These are phyloP conservation scores for Vigna angularis DNA, from an alignment of 306 rosid genomes.

Conservation along the genomic window DNA sequence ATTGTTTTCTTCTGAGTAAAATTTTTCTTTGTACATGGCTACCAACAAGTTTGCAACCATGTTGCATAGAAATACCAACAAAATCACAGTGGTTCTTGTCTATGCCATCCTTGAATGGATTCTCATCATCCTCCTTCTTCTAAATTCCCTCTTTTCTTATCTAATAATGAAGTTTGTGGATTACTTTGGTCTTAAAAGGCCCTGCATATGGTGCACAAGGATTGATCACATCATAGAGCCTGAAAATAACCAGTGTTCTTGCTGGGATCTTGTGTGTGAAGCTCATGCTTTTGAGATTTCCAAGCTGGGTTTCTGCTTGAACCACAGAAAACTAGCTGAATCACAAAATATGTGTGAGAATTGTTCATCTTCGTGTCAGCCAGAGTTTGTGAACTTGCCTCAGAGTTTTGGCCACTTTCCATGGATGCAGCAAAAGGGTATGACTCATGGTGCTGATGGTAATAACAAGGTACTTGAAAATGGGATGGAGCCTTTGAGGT, in stretches of 20 bases:
- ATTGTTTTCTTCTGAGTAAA: neutral
- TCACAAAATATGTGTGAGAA: slow-evolving; percentile 3
- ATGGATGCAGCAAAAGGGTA: neutral
- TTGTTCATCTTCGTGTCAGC: neutral
- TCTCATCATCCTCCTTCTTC: slow-evolving; percentile 2
- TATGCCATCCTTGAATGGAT: slow-evolving; percentile 18
- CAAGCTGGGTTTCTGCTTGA: slow-evolving; percentile 15
- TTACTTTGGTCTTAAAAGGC: slow-evolving; percentile 6
- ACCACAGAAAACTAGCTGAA: slow-evolving; percentile 8
- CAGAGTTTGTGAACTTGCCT: neutral
- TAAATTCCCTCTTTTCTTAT: slow-evolving; percentile 1
- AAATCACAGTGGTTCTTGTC: neutral
- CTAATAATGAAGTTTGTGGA: slow-evolving; percentile 9
- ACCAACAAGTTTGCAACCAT: slow-evolving; percentile 17
- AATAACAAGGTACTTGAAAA: neutral
- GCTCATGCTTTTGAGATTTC: slow-evolving; percentile 27
- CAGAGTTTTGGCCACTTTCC: neutral
- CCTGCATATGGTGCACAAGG: slow-evolving; percentile 18
- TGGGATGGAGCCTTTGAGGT: neutral
- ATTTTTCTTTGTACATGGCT: neutral
- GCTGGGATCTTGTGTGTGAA: slow-evolving; percentile 18
- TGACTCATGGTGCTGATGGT: neutral
- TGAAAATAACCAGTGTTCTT: neutral
- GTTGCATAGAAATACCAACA: slow-evolving; percentile 13
- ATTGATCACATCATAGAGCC: slow-evolving; percentile 16